These are phyloP conservation scores for Strobilomyces echinocephalus DNA, from an alignment of 768 basidiomycete species.

Conservation along the genomic window DNA sequence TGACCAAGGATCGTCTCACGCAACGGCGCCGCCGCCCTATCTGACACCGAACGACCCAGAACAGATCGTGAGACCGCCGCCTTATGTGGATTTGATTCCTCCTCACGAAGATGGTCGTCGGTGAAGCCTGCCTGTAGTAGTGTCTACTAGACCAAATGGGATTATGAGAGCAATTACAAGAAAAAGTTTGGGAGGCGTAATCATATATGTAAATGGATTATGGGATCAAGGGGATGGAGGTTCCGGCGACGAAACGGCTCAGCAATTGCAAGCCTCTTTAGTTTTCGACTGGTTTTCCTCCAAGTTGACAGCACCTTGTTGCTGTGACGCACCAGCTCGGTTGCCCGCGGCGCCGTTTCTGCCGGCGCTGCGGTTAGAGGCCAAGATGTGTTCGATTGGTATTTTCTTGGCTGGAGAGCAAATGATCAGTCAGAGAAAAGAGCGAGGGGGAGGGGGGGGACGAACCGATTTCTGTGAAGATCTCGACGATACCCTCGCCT, in stretches of 20 bases:
- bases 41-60: conserved; percentile 50
- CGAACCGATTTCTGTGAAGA: conserved; percentile 97
- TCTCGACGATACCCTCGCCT: conserved; percentile 90
- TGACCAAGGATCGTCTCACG: conserved; percentile 39
- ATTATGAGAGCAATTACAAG: conserved; percentile 30
- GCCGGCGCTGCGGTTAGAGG: conserved; percentile 67
- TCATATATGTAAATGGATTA: conserved; percentile 24
- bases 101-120: conserved; percentile 7
- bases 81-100: conserved; percentile 51
- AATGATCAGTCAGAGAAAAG: background rate
- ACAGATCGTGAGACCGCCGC: conserved; percentile 53
- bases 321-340: conserved; percentile 47
- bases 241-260: conserved; percentile 28
- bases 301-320: conserved; percentile 60
- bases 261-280: conserved; percentile 82
- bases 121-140: conserved; percentile 3
- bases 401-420: conserved; percentile 64
- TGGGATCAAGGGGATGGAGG: too few relatives aligned
- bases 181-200: conserved; percentile 15
- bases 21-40: conserved; percentile 77
- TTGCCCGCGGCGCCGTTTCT: conserved; percentile 54
- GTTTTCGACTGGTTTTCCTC: conserved; percentile 61
- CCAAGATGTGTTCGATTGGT: conserved; percentile 91
- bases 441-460: conserved; percentile 2
- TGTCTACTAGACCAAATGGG: conserved; percentile 13